These are phyloP conservation scores for Rhododendron mucronatum DNA, from an alignment of 148 eudicot genomes.

Conservation along the genomic window DNA sequence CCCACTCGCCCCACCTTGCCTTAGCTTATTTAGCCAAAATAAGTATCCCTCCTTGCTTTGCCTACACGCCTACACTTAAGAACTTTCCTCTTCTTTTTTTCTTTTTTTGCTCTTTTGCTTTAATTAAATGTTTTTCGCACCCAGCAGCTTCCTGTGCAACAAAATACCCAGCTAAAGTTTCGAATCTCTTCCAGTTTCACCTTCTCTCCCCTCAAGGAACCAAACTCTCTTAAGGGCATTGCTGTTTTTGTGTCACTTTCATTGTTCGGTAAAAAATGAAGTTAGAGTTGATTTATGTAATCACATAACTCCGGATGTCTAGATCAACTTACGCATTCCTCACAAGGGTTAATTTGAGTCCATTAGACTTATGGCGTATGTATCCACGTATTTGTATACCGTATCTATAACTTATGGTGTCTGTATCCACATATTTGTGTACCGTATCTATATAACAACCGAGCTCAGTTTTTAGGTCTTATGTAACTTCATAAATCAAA, in stretches of 20 bases:
- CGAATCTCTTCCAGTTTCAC: conserved; percentile 27
- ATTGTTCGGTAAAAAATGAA: neutral
- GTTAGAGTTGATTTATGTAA: neutral
- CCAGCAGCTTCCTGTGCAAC: neutral
- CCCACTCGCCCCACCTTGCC: conserved; percentile 1
- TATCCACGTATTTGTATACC: too few species aligned
- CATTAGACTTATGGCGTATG: too few species aligned
- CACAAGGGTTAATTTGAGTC: neutral
- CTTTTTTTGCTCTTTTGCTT: neutral
- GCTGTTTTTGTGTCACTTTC: conserved; percentile 7
- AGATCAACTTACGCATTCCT: neutral
- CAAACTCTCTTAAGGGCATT: conserved; percentile 18
- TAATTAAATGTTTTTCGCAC: neutral
- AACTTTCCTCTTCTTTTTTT: conserved; percentile 20
- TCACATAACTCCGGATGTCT: neutral
- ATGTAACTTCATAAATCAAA: too few species aligned
- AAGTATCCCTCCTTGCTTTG: conserved; percentile 66
- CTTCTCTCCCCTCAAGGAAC: conserved; percentile 10
- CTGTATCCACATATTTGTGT: too few species aligned
- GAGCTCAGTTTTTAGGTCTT: too few species aligned
- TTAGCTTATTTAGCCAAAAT: conserved; percentile 16
- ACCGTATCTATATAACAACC: too few species aligned
- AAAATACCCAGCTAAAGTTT: conserved; percentile 26
- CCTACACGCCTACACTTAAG: conserved; percentile 48
- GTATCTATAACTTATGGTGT: too few species aligned